phyloP scores from a whole-genome alignment of 768 basidiomycete species.

The Pulveroboletus ravenelii region DNA sequence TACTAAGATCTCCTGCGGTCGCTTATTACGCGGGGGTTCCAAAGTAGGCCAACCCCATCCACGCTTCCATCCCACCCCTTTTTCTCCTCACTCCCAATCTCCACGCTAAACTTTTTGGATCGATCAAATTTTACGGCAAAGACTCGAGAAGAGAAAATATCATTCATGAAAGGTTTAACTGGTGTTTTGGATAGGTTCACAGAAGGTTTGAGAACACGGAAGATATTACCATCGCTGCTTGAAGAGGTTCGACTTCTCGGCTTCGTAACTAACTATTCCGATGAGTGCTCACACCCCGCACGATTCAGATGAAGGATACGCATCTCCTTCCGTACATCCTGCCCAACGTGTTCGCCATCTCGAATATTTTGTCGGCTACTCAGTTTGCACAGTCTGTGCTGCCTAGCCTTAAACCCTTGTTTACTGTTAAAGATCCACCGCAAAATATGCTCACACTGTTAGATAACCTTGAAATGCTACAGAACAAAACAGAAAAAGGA shows the following conservation, averaged over 20 bases:
- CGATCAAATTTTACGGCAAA: constrained; percentile 93
- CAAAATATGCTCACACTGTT: constrained; percentile 94
- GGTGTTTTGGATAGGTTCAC: constrained; percentile 80
- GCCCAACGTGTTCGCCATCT: constrained; percentile 92
- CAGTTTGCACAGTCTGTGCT: constrained; percentile 83
- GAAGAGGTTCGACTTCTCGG: constrained; percentile 70
- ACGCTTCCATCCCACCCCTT: constrained; percentile 82
- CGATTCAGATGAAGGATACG: constrained; percentile 81
- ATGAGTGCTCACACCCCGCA: constrained; percentile 5
- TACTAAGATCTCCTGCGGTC: constrained; percentile 67
- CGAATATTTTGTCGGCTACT: constrained; percentile 63
- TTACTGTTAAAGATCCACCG: constrained; percentile 88
- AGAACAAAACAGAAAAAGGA: constrained; percentile 81
- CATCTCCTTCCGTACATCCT: constrained; percentile 91
- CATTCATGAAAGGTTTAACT: constrained; percentile 88
- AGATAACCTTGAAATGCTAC: constrained; percentile 83
- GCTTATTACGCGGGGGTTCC: constrained; percentile 75
- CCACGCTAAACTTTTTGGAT: constrained; percentile 93
- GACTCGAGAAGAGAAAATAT: constrained; percentile 91
- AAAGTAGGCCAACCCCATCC: constrained; percentile 68
- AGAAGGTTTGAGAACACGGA: constrained; percentile 79
- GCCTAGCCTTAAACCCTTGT: constrained; percentile 85
- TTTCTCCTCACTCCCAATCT: constrained; percentile 94
- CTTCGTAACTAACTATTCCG: background rate
- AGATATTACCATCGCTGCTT: constrained; percentile 85